Conservation (phyloP, 495 filamentous ascomycete genomes). For the Penicillium bovifimosum region DNA sequence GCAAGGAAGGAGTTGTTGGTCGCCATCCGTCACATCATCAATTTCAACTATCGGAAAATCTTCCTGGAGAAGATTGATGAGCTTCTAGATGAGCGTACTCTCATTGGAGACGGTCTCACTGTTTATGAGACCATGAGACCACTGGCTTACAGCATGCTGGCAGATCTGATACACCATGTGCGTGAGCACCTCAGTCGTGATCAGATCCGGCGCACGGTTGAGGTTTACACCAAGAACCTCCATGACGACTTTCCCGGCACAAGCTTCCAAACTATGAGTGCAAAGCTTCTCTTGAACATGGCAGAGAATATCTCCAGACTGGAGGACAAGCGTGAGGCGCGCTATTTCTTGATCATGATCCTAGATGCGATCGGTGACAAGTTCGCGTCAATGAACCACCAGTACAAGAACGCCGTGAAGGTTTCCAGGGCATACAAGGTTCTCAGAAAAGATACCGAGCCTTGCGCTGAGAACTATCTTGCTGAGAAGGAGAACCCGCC, state of each 20-base stretch:
- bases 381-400: conserved; percentile 95
- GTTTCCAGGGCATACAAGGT: conserved; percentile 69
- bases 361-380: conserved; percentile 96
- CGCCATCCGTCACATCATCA: conserved; percentile 96
- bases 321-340: conserved; percentile 83
- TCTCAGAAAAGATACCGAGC: conserved; percentile 54
- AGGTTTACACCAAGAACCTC: conserved; percentile 94
- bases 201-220: conserved; percentile 90
- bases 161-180: conserved; percentile 96
- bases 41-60: conserved; percentile 96
- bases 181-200: conserved; percentile 74
- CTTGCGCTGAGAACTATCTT: conserved; percentile 67
- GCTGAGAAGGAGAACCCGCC: conserved; percentile 74
- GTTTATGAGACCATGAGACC: conserved; percentile 96
- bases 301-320: conserved; percentile 93
- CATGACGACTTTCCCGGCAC: conserved; percentile 96
- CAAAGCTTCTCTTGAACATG: conserved; percentile 94
- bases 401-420: conserved; percentile 91
- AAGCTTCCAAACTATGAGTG: conserved; percentile 99
- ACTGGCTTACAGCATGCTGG: conserved; percentile 95
- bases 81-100: conserved; percentile 82
- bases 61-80: conserved; percentile 94
- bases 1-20: conserved; percentile 93
- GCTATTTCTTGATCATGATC: conserved; percentile 96
- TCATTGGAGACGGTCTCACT: conserved; percentile 93